Conservation (phyloP, 805 yeast species). For the Candida silvatica region DNA sequence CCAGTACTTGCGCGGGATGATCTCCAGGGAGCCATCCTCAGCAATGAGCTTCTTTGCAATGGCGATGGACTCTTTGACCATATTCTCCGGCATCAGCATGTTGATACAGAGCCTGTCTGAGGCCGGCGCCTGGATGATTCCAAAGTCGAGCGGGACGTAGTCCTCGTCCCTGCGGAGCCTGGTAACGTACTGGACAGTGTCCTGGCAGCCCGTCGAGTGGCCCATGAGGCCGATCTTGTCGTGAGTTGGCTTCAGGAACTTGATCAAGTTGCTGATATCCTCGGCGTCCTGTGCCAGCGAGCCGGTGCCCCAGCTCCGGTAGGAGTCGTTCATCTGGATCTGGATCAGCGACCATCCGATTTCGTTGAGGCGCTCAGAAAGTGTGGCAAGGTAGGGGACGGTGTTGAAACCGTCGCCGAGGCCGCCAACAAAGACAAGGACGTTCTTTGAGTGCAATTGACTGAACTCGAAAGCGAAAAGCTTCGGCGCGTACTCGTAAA, state of each 20-base stretch:
- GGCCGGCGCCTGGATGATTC: constrained; percentile 67
- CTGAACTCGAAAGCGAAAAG: constrained; percentile 3
- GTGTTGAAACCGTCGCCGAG: constrained; percentile 62
- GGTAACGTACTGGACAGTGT: constrained; percentile 50
- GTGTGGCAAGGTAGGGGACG: constrained; percentile 35
- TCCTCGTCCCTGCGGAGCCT: constrained; percentile 17
- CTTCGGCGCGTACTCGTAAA: constrained; percentile 1
- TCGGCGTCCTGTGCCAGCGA: constrained; percentile 48
- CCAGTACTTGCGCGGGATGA: constrained; percentile 44
- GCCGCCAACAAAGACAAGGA: constrained; percentile 66
- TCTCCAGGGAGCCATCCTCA: constrained; percentile 34
- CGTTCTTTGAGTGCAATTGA: constrained; percentile 29
- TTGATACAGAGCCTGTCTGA: constrained; percentile 50
- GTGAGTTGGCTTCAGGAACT: constrained; percentile 39
- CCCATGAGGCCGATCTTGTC: constrained; percentile 60
- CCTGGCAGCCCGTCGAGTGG: constrained; percentile 84
- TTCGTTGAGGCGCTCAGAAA: constrained; percentile 27
- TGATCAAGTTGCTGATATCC: constrained; percentile 48
- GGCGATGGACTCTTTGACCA: constrained; percentile 11
- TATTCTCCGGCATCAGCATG: constrained; percentile 7
- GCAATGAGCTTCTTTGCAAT: constrained; percentile 31
- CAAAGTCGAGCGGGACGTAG: constrained; percentile 36
- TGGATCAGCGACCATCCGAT: constrained; percentile 56
- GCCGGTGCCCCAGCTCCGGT: constrained; percentile 70
- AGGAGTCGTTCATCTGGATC: constrained; percentile 46